A percentile compares a stretch with the other conserved stretches of the same genome.
Conservation (phyloP, 495 filamentous ascomycete species). For the Monascus purpureus region DNA sequence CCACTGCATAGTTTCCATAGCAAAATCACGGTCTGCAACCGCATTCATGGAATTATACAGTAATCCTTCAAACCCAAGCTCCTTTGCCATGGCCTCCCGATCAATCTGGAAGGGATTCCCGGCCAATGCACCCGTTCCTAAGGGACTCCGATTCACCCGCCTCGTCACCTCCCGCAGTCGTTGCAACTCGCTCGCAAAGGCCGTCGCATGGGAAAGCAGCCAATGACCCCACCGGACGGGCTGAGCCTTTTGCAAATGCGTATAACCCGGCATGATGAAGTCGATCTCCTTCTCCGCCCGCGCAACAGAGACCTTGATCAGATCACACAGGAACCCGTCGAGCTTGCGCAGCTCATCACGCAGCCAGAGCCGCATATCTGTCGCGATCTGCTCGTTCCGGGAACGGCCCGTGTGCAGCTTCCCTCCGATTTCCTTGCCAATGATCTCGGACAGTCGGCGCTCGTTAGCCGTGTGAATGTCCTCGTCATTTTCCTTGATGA, state of each 20-base stretch:
- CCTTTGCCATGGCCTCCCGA: conserved; percentile 72
- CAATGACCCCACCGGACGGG: conserved; percentile 83
- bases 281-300: conserved; percentile 71
- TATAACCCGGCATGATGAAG: conserved; percentile 55
- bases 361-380: conserved; percentile 89
- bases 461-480: conserved; percentile 93
- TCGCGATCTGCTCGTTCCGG: conserved; percentile 88
- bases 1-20: conserved; percentile 87
- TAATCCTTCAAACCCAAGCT: conserved; percentile 75
- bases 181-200: conserved; percentile 66
- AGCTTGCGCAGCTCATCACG: conserved; percentile 62
- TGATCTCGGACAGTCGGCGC: conserved; percentile 75
- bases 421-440: conserved; percentile 73
- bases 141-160: conserved; percentile 64
- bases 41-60: conserved; percentile 74
- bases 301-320: conserved; percentile 57
- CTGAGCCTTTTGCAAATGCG: conserved; percentile 84
- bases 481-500: conserved; percentile 33
- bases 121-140: conserved; percentile 79
- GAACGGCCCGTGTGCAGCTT: conserved; percentile 90
- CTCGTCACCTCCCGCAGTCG: conserved; percentile 60
- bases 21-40: conserved; percentile 79
- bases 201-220: conserved; percentile 65
- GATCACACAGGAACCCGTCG: conserved; percentile 49
- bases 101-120: conserved; percentile 88